Conservation (phyloP, 2,329 filamentous ascomycete species). For the Ceratocystis ficicola region DNA sequence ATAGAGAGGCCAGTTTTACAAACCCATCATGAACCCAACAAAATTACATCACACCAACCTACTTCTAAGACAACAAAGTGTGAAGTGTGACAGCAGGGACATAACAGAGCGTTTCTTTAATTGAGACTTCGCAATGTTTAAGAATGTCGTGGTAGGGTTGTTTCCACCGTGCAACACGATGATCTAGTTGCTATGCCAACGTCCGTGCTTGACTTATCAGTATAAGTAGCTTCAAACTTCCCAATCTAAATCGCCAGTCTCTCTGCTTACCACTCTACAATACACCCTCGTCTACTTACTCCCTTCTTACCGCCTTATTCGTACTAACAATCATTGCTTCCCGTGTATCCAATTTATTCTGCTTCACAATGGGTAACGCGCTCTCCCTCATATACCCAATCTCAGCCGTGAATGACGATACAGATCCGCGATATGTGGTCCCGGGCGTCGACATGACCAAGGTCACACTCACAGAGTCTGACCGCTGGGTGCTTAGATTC, state of each 20-base stretch:
- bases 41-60: neutral
- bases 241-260: neutral
- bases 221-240: neutral
- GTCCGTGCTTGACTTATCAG: neutral
- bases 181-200: constrained; percentile 10
- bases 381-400: constrained; percentile 17
- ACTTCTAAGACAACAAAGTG: neutral
- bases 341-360: neutral
- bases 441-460: constrained; percentile 21
- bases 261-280: neutral
- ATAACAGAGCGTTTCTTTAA: neutral
- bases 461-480: constrained; percentile 18
- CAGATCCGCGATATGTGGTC: constrained; percentile 20
- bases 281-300: neutral
- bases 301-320: neutral
- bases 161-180: neutral
- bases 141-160: neutral
- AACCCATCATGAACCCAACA: neutral
- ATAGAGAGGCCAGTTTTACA: neutral
- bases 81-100: neutral
- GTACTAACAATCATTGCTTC: neutral
- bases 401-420: constrained; percentile 3
- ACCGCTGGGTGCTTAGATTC: constrained; percentile 20
- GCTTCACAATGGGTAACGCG: constrained; percentile 20
- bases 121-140: neutral